Evolutionary conservation across 345 rosid species (phyloP), one percentile per base, ranked within the genome.

Genomic region (Erodium maritimum): DNA sequence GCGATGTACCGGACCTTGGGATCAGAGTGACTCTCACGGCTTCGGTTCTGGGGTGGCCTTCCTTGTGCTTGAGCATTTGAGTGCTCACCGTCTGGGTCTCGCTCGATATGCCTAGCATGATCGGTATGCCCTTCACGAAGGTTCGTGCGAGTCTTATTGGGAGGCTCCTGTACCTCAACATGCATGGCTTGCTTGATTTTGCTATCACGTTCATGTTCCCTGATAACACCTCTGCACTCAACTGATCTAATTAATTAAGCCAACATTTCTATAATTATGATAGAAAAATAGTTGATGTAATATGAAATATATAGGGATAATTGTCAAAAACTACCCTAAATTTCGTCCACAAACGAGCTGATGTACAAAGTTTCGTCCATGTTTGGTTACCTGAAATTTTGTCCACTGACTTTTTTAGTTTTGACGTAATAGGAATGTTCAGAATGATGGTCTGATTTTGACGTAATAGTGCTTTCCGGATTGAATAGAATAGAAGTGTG

Each of bases 141-240:
- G 87, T 79, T 54, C 86, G 58, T 1, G 72, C 62, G 10, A 88
- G 72, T 52, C 89, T 79, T 54, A 86, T 54, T 0, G 93, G 87
- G 17, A 71, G 68, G 84, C 96, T 91, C 66, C 83, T 73, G 33
- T 74, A 88, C 12, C 59, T 73, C 63, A 88, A 59, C 86, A 88
- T 84, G 58, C 91, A 79, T 20, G 95, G 95, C 54, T 73, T 87
- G 66, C 89, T 91, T 0, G 87, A 84, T 59, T 69, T 81, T 0
- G 85, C 69, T 0, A 71, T 79, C 60, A 73, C 77, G 50, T 75
- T 65, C 50, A 84, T 86, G 22, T 71, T 71, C 3, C 23, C 64
- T 0, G 89, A 73, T 13, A 85, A 33, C 17, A 86, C 64, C 68
- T 89, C 94, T 48, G 91, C 86, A 12, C 66, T 84, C 70, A 88